phyloP scores from a whole-genome alignment of 805 yeast species.

The Candida hispaniensis region DNA sequence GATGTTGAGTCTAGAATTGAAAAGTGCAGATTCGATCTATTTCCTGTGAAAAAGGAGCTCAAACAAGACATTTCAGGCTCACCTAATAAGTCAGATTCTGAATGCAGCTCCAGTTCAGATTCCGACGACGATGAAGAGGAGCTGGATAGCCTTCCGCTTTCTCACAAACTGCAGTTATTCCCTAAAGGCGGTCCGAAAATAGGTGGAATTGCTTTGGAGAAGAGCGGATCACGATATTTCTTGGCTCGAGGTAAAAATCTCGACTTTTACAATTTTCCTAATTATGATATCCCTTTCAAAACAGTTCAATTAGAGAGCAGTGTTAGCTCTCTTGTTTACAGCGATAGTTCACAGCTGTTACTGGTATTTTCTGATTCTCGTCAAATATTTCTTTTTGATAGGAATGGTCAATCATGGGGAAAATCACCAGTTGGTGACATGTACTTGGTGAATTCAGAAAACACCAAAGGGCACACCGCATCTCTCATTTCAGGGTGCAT shows the following conservation, averaged over 20 bases:
- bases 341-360: conserved; percentile 16
- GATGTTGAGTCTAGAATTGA: no score
- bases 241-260: conserved; percentile 23
- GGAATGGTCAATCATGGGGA: conserved; percentile 24
- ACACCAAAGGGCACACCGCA: conserved; percentile 31
- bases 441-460: conserved; percentile 30
- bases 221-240: conserved; percentile 25
- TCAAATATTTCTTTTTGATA: conserved; percentile 22
- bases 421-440: conserved; percentile 29
- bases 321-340: conserved; percentile 20
- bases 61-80: no score
- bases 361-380: conserved; percentile 23
- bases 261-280: conserved; percentile 25
- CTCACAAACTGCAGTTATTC: conserved; percentile 30
- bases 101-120: no score
- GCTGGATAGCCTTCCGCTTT: conserved; percentile 28
- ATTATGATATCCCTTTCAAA: conserved; percentile 20
- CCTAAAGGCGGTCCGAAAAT: no score
- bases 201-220: conserved; percentile 23
- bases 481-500: conserved; percentile 24
- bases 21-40: no score
- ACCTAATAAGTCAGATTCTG: no score
- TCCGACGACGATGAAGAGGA: conserved; percentile 25
- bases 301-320: conserved; percentile 21
- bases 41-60: no score